These are phyloP conservation scores for Pseudocercospora fijiensis DNA, from an alignment of 2,329 filamentous ascomycete species.

Conservation along the genomic window DNA sequence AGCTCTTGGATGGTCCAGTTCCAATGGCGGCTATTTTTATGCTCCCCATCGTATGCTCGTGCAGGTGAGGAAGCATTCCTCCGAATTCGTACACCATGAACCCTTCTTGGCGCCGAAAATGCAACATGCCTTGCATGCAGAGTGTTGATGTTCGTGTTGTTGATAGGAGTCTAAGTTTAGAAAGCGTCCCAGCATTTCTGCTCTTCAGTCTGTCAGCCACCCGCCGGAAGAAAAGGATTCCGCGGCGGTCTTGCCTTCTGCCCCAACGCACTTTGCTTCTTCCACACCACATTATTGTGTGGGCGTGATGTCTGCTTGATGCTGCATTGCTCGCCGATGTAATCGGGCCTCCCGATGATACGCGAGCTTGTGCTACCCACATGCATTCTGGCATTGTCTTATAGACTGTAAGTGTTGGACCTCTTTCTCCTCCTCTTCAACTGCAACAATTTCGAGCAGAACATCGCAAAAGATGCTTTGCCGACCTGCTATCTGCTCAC, in stretches of 20 bases:
- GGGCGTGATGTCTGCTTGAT: conserved; percentile 10
- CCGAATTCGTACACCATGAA: not conserved
- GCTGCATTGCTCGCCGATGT: conserved; percentile 1
- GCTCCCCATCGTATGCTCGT: not conserved
- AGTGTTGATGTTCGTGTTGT: conserved; percentile 2
- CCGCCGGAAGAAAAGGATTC: conserved; percentile 16
- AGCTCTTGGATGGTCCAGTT: conserved; percentile 42
- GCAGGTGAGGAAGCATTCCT: not conserved
- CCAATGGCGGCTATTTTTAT: conserved; percentile 48
- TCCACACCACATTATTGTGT: conserved; percentile 4
- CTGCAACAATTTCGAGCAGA: not conserved
- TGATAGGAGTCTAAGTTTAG: conserved; percentile 16
- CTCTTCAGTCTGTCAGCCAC: conserved; percentile 6
- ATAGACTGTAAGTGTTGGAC: not conserved
- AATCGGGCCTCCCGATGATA: conserved; percentile 13
- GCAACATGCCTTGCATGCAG: conserved; percentile 2
- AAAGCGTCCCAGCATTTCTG: conserved; percentile 3
- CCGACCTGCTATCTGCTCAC: conserved; percentile 69
- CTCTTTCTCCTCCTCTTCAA: not conserved
- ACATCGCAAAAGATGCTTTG: conserved; percentile 46
- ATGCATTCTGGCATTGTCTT: not conserved
- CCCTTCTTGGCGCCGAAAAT: not conserved
- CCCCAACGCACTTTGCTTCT: conserved; percentile 2
- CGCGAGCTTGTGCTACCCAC: conserved; percentile 16
- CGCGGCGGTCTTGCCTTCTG: conserved; percentile 11